Evolutionary conservation across 2,329 filamentous ascomycete species (phyloP), one percentile per base, ranked within the genome.

Genomic region (Dactylellina parvicollis): DNA sequence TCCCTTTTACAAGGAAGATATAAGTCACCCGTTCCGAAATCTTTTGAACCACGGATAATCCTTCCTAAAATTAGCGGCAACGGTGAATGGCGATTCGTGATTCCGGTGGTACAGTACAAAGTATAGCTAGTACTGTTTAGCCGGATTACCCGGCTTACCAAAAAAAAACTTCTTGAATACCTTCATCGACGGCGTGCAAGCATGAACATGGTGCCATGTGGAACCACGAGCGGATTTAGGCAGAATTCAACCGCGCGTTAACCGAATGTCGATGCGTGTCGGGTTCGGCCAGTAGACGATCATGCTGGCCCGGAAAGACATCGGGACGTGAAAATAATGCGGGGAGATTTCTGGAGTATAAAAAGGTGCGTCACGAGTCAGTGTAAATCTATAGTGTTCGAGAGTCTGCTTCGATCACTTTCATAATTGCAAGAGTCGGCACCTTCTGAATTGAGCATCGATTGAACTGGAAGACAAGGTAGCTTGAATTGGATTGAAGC

Each of bases 201-300:
- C 30, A 16, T 10, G 10, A 22, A 44, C 32, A 50, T 28, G 14
- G 20, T 28, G 20, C 52, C 32, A 42, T 56, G 36, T 36, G 34
- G 34, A 28, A 42, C 5, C 3, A 12, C n/a, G 3, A 16, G 18
- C 7, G 24, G 52, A 30, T 66, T 73, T 73, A 73, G 69, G 60
- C 69, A 66, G 60, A 73, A 66, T 66, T 55, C 46, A 66, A 46
- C 30, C 49, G 30, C 49, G 49, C 49, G 49, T 54, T 54, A 54
- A 36, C 57, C 69, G 69, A 73, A 55, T 16, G 28, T 24, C 14
- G 24, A n/a, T n/a, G n/a, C n/a, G n/a, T n/a, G n/a, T n/a, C n/a
- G n/a, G n/a, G 40, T 24, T 38, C 54, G 52, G 60, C 38, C 42
- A 34, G 60, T 73, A 60, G 69, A 73, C 69, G 69, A 61, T 47